Base-by-base conservation (phyloP, 2,329 filamentous ascomycete genomes). In the Xylaria sp. region DNA sequence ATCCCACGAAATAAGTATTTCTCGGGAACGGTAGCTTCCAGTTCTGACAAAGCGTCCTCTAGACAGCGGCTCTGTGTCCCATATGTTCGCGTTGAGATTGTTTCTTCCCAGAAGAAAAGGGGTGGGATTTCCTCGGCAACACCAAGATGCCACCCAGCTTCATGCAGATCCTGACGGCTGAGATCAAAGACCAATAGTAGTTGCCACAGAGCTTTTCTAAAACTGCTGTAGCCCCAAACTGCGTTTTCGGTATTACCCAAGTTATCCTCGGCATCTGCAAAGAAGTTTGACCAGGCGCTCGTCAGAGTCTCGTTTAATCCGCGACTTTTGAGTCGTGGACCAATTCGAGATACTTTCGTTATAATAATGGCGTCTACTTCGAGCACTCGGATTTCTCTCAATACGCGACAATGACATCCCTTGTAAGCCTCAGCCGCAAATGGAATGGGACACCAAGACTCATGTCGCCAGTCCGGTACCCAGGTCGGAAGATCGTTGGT, bases 391-490 rank as follows among this genome's bases (percentile, higher is more conserved):
- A 40, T 50, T 1, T 61, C 42, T 2, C 19, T 21, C 4, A 61
- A 5, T 2, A 65, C 11, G 2, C 52, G 56, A 15, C 11, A 23
- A 31, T 59, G 49, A 9, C 23, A 47, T 11, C 11, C 25, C 1
- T 19, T 35, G 15, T 31, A 25, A 21, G 58, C 14, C 15, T 52
- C n/a, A 3, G 23, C 28, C n/a, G n/a, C 45, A 6, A 46, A 28
- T 2, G 11, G 15, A 7, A 62, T 49, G 3, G 43, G 35, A 14
- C 21, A 50, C 19, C 21, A 45, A 0, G 40, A 25, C 5, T 19
- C 31, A 45, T 61, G 49, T n/a, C 28, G 23, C 60, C 57, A 66
- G 28, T 66, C 60, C 1, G 64, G 64, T 3, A 61, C 60, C 64
- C 60, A 66, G 3, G 57, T 55, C 2, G 65, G 61, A 14, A 67